A percentile compares a stretch with the other conserved stretches of the same genome.
These are phyloP conservation scores for Hypoxylon sp. DNA, from an alignment of 2,329 filamentous ascomycete species.

Conservation along the genomic window DNA sequence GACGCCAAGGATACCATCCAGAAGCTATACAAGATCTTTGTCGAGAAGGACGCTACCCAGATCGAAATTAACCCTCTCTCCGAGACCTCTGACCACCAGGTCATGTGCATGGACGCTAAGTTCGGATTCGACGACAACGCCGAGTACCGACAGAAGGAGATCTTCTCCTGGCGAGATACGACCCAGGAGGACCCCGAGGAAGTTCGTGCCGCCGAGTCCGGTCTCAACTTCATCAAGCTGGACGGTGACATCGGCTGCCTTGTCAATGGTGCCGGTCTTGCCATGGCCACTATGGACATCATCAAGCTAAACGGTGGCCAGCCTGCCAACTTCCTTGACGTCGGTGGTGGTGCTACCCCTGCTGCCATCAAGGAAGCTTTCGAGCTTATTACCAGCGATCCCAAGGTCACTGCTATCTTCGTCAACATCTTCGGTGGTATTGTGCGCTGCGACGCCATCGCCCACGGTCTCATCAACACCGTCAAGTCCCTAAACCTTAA, in stretches of 20 bases:
- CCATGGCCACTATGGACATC: constrained; percentile 99
- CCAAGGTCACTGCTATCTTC: constrained; percentile 98
- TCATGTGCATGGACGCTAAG: constrained; percentile 99
- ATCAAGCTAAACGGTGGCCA: constrained; percentile 98
- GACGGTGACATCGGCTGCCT: constrained; percentile 99
- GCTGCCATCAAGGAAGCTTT: constrained; percentile 98
- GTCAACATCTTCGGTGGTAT: constrained; percentile 99
- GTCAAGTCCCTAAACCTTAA: constrained; percentile 95
- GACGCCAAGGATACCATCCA: constrained; percentile 96
- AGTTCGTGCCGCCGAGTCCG: constrained; percentile 93
- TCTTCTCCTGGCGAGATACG: constrained; percentile 93
- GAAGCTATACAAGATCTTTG: constrained; percentile 99
- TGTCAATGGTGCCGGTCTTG: constrained; percentile 98
- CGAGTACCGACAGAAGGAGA: constrained; percentile 96
- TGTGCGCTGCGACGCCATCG: constrained; percentile 97
- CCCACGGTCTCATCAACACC: constrained; percentile 94
- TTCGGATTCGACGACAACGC: constrained; percentile 99
- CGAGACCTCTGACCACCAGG: constrained; percentile 97
- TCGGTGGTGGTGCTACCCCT: constrained; percentile 96
- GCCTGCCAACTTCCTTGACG: constrained; percentile 98
- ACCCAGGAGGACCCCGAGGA: constrained; percentile 97
- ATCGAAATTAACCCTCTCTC: constrained; percentile 99
- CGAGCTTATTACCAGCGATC: constrained; percentile 97
- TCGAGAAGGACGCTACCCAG: constrained; percentile 98
- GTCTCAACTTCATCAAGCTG: constrained; percentile 99